Evolutionary conservation across 176 grass and related monocot species (phyloP).

Genomic region (Aegilops umbellulata): DNA sequence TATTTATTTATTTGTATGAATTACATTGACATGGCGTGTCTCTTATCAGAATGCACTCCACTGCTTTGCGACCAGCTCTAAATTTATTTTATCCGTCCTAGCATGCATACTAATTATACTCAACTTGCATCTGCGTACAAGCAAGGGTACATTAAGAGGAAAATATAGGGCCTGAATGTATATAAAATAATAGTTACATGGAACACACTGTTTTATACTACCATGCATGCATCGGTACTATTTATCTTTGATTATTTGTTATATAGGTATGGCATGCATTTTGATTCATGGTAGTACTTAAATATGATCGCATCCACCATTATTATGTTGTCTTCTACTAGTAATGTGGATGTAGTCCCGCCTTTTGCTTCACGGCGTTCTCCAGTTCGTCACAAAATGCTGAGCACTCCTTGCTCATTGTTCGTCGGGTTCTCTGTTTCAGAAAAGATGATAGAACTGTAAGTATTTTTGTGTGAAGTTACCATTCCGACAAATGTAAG

Average conservation of each 20-base stretch:
- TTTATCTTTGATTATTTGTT: neutral
- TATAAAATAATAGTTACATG: no score
- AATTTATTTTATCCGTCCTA: no score
- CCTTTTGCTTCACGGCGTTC: constrained; percentile 27
- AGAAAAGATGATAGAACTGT: neutral
- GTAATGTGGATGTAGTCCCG: neutral
- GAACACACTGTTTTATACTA: no score
- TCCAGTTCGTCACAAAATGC: constrained; percentile 37
- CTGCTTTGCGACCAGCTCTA: neutral
- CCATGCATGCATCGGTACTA: neutral
- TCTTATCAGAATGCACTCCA: no score
- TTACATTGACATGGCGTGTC: neutral
- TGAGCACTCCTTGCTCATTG: constrained; percentile 12
- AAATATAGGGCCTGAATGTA: no score
- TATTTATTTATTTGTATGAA: neutral
- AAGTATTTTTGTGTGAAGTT: neutral
- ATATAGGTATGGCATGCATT: neutral
- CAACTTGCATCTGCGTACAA: neutral
- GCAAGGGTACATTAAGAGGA: no score
- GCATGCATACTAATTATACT: neutral
- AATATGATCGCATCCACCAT: neutral
- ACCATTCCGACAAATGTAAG: neutral
- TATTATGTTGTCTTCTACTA: neutral
- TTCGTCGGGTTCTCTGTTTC: constrained; percentile 38
- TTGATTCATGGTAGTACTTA: neutral